Evolutionary conservation across 1,284 basidiomycete genomes (phyloP), one percentile per base, ranked within the genome.

Genomic region (Rhodofomes roseus): DNA sequence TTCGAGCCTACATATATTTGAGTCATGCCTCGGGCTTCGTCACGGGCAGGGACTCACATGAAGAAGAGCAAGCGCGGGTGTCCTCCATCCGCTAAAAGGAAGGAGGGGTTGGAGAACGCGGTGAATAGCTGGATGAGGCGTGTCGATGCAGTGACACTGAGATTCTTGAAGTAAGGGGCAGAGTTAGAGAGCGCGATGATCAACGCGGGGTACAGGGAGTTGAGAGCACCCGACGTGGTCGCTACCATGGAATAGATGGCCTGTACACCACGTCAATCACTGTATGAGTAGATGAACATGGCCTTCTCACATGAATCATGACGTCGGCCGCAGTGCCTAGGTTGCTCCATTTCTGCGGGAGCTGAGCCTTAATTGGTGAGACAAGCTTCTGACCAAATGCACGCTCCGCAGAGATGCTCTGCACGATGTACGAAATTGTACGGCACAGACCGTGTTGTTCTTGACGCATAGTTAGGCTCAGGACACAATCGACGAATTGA

Each of bases 61-160:
- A 96, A 96, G 75, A 92, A 98, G 31, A 97, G 79, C 25, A 98
- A 76, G 54, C 96, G 79, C 2, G 96, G 96, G 71, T 98, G 92
- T 6, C 94, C 93, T 74, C 98, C 95, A 64, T 98, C 95, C 0
- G 93, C 89, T 29, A 99, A 78, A 40, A 99, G 77, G 74, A 98
- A 98, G 7, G 86, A 77, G 0, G 96, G 93, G 61, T 89, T 91
- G 0, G 93, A 88, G 70, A 98, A 96, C 0, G 95, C 92, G 39
- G 85, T 87, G 74, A 98, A 92, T 7, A 98, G 82, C 69, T 96
- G 93, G 36, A 95, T 73, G 7, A 99, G 80, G 9, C 92, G 83
- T 2, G 90, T 89, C 2, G 95, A 91, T 4, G 94, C 86, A 34
- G 87, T 86, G 23, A 95, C 86, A 43, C 87, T 89, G 34, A 98